Evolutionary conservation across 345 rosid genomes (phyloP).

Genomic region (Turritis glabra): DNA sequence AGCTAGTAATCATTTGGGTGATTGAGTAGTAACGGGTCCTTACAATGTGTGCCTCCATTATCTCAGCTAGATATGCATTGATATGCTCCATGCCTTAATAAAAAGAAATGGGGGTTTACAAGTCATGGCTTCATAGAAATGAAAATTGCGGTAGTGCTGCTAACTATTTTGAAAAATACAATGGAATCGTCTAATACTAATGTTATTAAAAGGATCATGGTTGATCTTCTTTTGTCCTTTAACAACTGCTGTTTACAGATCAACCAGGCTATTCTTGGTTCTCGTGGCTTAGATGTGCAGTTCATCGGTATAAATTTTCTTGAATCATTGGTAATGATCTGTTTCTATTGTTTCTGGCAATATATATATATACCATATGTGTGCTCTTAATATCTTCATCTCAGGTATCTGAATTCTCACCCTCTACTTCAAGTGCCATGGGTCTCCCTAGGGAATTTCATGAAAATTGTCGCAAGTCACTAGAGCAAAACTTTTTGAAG

Average conservation of each 20-base stretch:
- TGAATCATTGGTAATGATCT: constrained; percentile 77
- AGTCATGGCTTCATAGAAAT: constrained; percentile 14
- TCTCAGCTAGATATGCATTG: constrained; percentile 16
- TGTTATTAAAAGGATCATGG: constrained; percentile 1
- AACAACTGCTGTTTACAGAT: constrained; percentile 56
- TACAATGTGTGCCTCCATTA: constrained; percentile 1
- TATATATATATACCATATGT: constrained; percentile 12
- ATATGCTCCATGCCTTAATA: not conserved
- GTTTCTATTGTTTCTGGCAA: constrained; percentile 15
- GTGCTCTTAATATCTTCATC: constrained; percentile 29
- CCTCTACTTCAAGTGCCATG: constrained; percentile 92
- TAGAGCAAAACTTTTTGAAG: constrained; percentile 84
- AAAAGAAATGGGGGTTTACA: not conserved
- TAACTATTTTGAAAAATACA: not conserved
- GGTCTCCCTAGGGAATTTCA: constrained; percentile 97
- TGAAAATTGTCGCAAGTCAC: constrained; percentile 78
- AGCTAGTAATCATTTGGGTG: constrained; percentile 21
- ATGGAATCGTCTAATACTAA: constrained; percentile 7
- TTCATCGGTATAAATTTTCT: constrained; percentile 79
- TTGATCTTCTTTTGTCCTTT: constrained; percentile 29
- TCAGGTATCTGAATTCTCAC: constrained; percentile 96
- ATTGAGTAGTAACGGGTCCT: constrained; percentile 9
- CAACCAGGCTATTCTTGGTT: constrained; percentile 78
- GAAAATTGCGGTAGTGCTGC: constrained; percentile 16
- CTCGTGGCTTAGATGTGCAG: constrained; percentile 78